Percentiles rank a stretch among this genome's conserved stretches.
phyloP scores from a whole-genome alignment of 345 rosid species.

The Pugionium cornutum region DNA sequence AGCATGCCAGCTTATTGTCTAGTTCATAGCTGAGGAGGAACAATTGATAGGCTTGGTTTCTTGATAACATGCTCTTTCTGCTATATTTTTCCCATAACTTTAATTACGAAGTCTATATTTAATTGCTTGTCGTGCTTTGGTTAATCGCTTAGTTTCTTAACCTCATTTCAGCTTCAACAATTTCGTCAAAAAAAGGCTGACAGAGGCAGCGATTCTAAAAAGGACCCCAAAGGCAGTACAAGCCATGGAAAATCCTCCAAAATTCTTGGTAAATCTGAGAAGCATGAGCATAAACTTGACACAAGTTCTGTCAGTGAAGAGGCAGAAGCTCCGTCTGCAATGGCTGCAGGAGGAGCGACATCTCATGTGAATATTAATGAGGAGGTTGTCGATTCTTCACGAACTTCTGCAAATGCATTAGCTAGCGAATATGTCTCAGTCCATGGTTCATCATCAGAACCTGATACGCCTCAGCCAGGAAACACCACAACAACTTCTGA shows the following conservation, averaged over 20 bases:
- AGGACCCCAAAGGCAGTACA: constrained; percentile 70
- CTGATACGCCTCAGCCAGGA: constrained; percentile 35
- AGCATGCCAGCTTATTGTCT: background rate
- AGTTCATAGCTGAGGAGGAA: constrained; percentile 17
- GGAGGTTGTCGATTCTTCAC: constrained; percentile 42
- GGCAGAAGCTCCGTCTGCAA: constrained; percentile 32
- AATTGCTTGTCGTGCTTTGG: constrained; percentile 17
- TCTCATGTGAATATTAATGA: constrained; percentile 36
- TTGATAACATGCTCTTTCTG: background rate
- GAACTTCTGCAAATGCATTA: constrained; percentile 40
- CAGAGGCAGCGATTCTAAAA: constrained; percentile 51
- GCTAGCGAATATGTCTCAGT: constrained; percentile 42
- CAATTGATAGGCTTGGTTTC: constrained; percentile 6
- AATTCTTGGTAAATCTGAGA: constrained; percentile 57
- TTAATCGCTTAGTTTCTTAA: constrained; percentile 16
- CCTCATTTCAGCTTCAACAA: constrained; percentile 77
- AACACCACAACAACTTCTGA: constrained; percentile 28
- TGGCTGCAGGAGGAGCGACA: constrained; percentile 45
- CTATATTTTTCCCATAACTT: too few species aligned
- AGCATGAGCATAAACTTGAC: constrained; percentile 56
- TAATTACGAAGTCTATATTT: too few species aligned
- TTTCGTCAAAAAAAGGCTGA: constrained; percentile 90
- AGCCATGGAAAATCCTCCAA: constrained; percentile 76
- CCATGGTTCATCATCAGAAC: constrained; percentile 38
- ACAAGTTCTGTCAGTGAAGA: constrained; percentile 34